These are phyloP conservation scores for Crithidia mellificae DNA, from an alignment of 208 protist genomes.

Conservation along the genomic window DNA sequence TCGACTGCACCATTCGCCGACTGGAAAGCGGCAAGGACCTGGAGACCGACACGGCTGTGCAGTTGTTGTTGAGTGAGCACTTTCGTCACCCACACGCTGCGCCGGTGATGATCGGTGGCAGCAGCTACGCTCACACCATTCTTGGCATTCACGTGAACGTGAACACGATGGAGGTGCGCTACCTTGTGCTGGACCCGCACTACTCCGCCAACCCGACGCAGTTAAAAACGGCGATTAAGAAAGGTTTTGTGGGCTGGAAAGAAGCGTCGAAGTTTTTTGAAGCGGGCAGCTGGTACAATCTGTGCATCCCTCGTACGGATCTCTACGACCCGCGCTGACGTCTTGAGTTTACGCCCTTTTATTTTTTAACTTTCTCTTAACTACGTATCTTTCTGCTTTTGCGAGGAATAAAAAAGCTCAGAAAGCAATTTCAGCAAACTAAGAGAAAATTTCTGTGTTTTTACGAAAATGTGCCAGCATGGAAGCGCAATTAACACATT, in stretches of 20 bases:
- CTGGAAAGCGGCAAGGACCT: slow-evolving; percentile 86
- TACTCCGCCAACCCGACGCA: slow-evolving; percentile 84
- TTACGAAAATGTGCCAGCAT: no score
- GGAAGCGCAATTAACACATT: no score
- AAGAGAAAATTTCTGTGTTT: no score
- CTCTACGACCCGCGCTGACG: slow-evolving; percentile 66
- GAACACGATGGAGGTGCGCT: slow-evolving; percentile 76
- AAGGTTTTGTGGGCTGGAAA: slow-evolving; percentile 93
- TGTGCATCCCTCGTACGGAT: slow-evolving; percentile 87
- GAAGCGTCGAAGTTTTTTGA: slow-evolving; percentile 82
- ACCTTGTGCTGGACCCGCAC: slow-evolving; percentile 94
- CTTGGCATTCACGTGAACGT: slow-evolving; percentile 90
- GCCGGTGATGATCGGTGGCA: slow-evolving; percentile 96
- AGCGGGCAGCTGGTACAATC: slow-evolving; percentile 91
- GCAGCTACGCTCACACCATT: slow-evolving; percentile 94
- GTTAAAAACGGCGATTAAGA: slow-evolving; percentile 76
- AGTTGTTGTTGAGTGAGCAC: slow-evolving; percentile 76
- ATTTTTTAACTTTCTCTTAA: no score
- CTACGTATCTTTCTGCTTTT: no score
- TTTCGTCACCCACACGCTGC: slow-evolving; percentile 76
- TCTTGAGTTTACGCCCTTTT: neutral
- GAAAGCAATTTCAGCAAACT: no score
- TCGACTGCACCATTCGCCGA: slow-evolving; percentile 87
- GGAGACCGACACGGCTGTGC: slow-evolving; percentile 66
- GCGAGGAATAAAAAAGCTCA: no score